A percentile compares a stretch with the other conserved stretches of the same genome.
These are phyloP conservation scores for Pyrus hybrid DNA, from an alignment of 331 rosid genomes.

Conservation along the genomic window DNA sequence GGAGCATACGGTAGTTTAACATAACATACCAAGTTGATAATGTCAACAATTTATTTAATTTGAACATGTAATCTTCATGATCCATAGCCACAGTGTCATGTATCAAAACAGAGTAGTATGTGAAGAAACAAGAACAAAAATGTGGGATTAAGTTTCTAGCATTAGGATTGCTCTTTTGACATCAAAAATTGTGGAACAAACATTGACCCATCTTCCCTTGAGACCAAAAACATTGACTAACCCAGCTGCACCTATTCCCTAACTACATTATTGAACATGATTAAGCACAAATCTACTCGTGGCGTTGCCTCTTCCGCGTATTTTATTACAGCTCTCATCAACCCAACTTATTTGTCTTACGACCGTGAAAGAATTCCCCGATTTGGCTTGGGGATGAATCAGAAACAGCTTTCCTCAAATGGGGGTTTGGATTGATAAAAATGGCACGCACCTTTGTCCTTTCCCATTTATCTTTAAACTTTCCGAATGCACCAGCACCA, in stretches of 20 bases:
- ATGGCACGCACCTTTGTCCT: conserved; percentile 9
- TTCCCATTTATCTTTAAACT: conserved; percentile 4
- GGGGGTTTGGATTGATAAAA: conserved; percentile 10
- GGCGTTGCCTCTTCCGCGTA: conserved; percentile 15
- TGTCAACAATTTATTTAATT: background rate
- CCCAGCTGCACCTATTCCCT: conserved; percentile 25
- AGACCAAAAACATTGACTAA: conserved; percentile 20
- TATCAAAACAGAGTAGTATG: background rate
- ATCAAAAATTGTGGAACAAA: conserved; percentile 25
- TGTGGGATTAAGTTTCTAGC: conserved; percentile 11
- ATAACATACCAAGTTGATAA: background rate
- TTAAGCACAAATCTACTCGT: conserved; percentile 19
- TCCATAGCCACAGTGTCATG: background rate
- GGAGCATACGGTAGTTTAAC: background rate
- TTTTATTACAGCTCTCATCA: conserved; percentile 16
- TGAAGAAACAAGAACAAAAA: background rate
- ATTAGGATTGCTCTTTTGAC: conserved; percentile 19
- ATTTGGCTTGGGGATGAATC: conserved; percentile 23
- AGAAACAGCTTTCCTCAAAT: conserved; percentile 14
- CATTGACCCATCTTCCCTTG: conserved; percentile 12
- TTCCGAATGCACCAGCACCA: conserved; percentile 20
- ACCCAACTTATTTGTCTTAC: conserved; percentile 18
- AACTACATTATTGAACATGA: conserved; percentile 24
- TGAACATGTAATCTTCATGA: background rate
- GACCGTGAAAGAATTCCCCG: conserved; percentile 26